phyloP scores from a whole-genome alignment of 2,329 filamentous ascomycete species.

The Sporothrix dimorphospora region DNA sequence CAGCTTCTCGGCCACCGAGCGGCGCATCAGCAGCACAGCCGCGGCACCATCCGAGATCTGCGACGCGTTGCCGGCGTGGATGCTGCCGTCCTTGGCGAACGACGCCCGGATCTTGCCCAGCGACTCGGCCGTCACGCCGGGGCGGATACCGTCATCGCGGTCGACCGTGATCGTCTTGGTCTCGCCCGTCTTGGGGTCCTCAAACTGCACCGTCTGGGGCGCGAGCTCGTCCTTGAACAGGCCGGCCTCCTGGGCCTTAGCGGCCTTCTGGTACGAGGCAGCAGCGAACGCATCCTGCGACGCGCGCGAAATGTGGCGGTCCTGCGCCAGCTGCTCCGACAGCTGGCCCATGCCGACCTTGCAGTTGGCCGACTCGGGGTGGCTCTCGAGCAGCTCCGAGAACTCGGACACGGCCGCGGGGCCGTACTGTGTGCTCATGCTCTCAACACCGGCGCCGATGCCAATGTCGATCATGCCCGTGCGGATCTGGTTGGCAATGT shows the following conservation, averaged over 20 bases:
- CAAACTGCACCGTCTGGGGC: conserved; percentile 82
- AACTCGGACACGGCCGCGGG: conserved; percentile 89
- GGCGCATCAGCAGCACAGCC: conserved; percentile 93
- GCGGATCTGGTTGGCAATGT: conserved; percentile 91
- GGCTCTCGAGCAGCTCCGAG: conserved; percentile 80
- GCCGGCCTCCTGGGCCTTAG: conserved; percentile 81
- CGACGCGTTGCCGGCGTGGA: conserved; percentile 94
- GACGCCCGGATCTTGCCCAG: conserved; percentile 89
- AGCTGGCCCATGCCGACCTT: conserved; percentile 96
- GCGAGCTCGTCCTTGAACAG: conserved; percentile 91
- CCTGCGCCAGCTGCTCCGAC: conserved; percentile 93
- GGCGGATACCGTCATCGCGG: conserved; percentile 84
- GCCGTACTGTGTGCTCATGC: conserved; percentile 92
- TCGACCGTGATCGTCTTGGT: conserved; percentile 79
- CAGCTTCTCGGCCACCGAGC: conserved; percentile 83
- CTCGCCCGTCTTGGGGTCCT: conserved; percentile 89
- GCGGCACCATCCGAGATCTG: conserved; percentile 96
- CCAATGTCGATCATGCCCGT: conserved; percentile 93
- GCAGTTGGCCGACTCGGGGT: conserved; percentile 87
- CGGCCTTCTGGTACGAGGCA: conserved; percentile 87
- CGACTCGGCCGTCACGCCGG: conserved; percentile 83
- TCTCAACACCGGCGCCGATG: conserved; percentile 93
- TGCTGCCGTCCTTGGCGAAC: conserved; percentile 84
- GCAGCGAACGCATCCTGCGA: conserved; percentile 93
- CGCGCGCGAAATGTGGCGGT: conserved; percentile 70